Conservation (phyloP, 495 filamentous ascomycete species). For the Cladorrhinum samala region DNA sequence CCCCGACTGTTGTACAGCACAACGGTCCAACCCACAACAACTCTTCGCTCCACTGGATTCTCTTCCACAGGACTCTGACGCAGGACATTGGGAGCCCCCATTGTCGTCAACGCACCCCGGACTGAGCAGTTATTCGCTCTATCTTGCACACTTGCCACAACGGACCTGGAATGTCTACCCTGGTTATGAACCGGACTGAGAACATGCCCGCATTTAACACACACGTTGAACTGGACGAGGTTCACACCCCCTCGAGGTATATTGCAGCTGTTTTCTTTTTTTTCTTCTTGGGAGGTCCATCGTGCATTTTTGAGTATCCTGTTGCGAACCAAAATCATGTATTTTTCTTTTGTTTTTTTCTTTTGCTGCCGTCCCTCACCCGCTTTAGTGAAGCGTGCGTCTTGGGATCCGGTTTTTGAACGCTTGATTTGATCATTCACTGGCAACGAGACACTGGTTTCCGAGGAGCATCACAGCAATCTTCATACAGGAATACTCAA, state of each 20-base stretch:
- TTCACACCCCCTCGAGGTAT: conserved; percentile 51
- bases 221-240: conserved; percentile 45
- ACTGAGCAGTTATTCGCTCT: conserved; percentile 19
- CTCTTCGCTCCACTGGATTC: too few relatives aligned
- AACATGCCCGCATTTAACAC: conserved; percentile 43
- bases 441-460: neutral
- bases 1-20: conserved; percentile 3
- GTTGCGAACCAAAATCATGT: conserved; percentile 25
- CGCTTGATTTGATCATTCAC: neutral
- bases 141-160: neutral
- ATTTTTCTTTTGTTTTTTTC: conserved; percentile 14
- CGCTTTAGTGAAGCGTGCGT: conserved; percentile 23
- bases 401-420: too few relatives aligned
- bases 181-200: conserved; percentile 39
- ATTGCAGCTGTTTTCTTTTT: conserved; percentile 30
- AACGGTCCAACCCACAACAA: too few relatives aligned
- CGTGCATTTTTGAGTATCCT: conserved; percentile 24
- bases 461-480: neutral
- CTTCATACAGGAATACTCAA: neutral
- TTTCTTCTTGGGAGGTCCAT: conserved; percentile 28
- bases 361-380: neutral
- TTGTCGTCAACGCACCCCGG: too few relatives aligned
- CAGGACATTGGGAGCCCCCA: conserved; percentile 11
- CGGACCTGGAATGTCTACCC: conserved; percentile 35
- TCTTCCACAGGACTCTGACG: conserved; percentile 7